Evolutionary conservation across 768 basidiomycete genomes (phyloP).

Genomic region (Amanita pseudoporphyria): DNA sequence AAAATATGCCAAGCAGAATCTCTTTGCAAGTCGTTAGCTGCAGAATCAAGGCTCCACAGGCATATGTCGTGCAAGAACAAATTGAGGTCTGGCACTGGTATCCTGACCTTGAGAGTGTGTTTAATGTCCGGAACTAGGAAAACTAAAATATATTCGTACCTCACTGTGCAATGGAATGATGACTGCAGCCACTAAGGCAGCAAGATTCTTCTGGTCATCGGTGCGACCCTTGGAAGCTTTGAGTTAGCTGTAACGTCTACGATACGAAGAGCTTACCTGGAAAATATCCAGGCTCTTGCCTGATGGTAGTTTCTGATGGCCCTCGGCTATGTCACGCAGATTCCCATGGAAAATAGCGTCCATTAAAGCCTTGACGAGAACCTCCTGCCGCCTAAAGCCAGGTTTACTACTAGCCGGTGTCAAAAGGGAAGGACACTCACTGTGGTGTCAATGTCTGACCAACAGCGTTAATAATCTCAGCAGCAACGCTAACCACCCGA

Average conservation of each 20-base stretch:
- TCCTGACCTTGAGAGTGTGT: slow-evolving; percentile 31
- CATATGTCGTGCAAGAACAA: slow-evolving; percentile 46
- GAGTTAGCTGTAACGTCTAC: slow-evolving; percentile 6
- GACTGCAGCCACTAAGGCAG: slow-evolving; percentile 58
- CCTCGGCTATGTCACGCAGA: slow-evolving; percentile 41
- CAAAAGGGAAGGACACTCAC: slow-evolving; percentile 38
- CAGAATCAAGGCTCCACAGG: slow-evolving; percentile 45
- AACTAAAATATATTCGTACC: slow-evolving; percentile 25
- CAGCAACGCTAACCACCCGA: slow-evolving; percentile 52
- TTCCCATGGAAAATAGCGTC: slow-evolving; percentile 48
- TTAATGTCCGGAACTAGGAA: neutral
- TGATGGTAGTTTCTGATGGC: slow-evolving; percentile 39
- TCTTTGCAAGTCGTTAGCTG: slow-evolving; percentile 41
- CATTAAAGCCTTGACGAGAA: slow-evolving; percentile 40
- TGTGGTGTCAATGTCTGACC: slow-evolving; percentile 49
- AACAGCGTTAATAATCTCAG: slow-evolving; percentile 57
- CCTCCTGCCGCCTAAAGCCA: slow-evolving; percentile 50
- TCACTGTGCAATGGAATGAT: slow-evolving; percentile 59
- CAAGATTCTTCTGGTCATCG: slow-evolving; percentile 46
- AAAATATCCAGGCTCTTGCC: slow-evolving; percentile 38
- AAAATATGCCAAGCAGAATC: slow-evolving; percentile 48
- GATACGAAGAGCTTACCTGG: slow-evolving; percentile 25
- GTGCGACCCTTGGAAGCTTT: slow-evolving; percentile 23
- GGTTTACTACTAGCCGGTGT: slow-evolving; percentile 4
- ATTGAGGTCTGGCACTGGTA: slow-evolving; percentile 40